phyloP scores from a whole-genome alignment of 345 rosid genomes.

The Lepidium didymum region DNA sequence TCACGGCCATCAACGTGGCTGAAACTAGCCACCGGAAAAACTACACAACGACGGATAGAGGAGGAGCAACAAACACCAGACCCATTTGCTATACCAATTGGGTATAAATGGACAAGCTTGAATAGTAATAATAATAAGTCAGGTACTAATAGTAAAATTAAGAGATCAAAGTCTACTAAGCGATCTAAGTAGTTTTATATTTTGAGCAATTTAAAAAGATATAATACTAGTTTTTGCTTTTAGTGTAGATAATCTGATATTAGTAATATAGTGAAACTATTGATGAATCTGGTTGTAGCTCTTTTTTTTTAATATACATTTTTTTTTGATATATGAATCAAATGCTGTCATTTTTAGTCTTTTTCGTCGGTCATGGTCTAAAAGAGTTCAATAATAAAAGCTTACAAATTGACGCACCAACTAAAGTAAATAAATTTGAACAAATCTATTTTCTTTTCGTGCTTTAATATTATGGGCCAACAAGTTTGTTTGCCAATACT shows the following conservation, averaged over 20 bases:
- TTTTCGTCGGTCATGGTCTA: conserved; percentile 16
- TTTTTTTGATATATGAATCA: conserved; percentile 1
- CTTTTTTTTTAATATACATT: background rate
- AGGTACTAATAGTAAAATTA: conserved; percentile 35
- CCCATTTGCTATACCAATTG: conserved; percentile 81
- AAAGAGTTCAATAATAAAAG: conserved; percentile 14
- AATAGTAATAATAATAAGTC: conserved; percentile 37
- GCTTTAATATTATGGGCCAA: conserved; percentile 18
- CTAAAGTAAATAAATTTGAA: background rate
- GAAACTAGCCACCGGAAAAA: conserved; percentile 27
- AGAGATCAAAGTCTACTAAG: conserved; percentile 50
- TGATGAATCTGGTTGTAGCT: background rate
- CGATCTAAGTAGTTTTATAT: conserved; percentile 37
- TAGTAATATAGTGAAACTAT: conserved; percentile 15
- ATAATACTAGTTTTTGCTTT: background rate
- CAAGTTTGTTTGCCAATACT: background rate
- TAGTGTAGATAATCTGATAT: conserved; percentile 17
- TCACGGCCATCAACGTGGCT: conserved; percentile 44
- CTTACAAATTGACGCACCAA: conserved; percentile 9
- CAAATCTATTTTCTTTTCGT: background rate
- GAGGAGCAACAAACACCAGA: conserved; percentile 33
- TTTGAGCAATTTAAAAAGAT: background rate
- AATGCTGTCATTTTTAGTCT: background rate
- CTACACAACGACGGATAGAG: conserved; percentile 40
- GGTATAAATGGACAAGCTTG: conserved; percentile 65